Base-by-base conservation (phyloP, 257 asterid genomes). In the Jasminum sambac region DNA sequence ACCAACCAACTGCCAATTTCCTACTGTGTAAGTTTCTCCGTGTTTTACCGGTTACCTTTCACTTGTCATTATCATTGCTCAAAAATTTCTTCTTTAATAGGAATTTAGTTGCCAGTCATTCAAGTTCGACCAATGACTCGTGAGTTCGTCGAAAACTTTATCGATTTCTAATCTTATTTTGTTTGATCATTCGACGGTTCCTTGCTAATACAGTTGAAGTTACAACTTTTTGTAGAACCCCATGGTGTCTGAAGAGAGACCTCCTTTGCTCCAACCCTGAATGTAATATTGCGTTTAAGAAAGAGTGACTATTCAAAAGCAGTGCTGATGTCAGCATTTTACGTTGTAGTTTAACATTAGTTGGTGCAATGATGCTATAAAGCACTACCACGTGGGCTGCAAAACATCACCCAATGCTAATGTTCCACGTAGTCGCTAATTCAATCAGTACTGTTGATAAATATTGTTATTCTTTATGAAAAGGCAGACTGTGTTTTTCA, bases 201-300 rank as follows among this genome's bases (percentile, higher is more conserved):
- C 50, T n/a, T 24, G 16, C 36, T 14, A 14, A 58, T 12, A 24
- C 46, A 75, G 46, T 73, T 68, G 10, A 46, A 16, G 23, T 50
- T 64, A 63, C 48, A 23, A 50, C 72, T 43, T 24, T 34, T 43
- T 68, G 39, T 57, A 86, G 98, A 67, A 44, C 30, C 46, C 4
- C 78, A 17, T 90, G 97, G 98, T 93, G 98, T 79, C 74, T 86
- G 74, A 78, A 34, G 80, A 91, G 78, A 58, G 88, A 78, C 81
- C 95, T 93, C 78, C 85, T 88, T 46, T 93, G 98, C 76, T 17
- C 81, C 7, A 64, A 73, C 6, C 46, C 91, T 25, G 61, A 72
- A 41, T 44, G 98, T 93, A 74, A 76, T 30, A 30, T 30, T 30
- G 36, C 36, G 1, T 30, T 30, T 4, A 30, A 30, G 36, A 30